These are phyloP conservation scores for Blepharisma stoltei DNA, from an alignment of 73 alveolate species.

Conservation along the genomic window DNA sequence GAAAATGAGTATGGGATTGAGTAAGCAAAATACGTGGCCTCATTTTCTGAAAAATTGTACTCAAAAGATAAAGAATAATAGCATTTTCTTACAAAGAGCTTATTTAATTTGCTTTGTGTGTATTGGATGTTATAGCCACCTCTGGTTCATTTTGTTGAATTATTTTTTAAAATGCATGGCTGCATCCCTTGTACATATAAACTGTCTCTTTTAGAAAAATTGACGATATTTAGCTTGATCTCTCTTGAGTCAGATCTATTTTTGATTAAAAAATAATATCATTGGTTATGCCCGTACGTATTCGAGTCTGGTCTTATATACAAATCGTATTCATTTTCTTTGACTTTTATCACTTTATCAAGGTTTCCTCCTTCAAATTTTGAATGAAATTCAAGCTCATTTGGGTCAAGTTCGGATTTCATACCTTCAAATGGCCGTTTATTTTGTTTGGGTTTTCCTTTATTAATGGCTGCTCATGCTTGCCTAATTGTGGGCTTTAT, in stretches of 20 bases:
- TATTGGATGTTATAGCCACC: conserved; percentile 67
- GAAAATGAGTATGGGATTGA: background rate
- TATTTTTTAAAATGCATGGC: conserved; percentile 40
- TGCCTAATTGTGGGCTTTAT: conserved; percentile 3
- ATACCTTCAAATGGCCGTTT: conserved; percentile 1
- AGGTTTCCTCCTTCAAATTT: conserved; percentile 97
- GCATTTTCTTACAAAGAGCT: conserved; percentile 67
- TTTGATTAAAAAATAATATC: conserved; percentile 90
- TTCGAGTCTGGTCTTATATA: conserved; percentile 89
- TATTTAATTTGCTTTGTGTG: conserved; percentile 73
- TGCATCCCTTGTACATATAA: conserved; percentile 69
- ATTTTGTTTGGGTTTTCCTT: background rate
- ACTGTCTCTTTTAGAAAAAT: conserved; percentile 83
- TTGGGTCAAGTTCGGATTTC: background rate
- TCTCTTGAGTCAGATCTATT: conserved; percentile 85
- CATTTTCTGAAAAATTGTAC: background rate
- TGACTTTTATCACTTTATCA: conserved; percentile 61
- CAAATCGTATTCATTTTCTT: conserved; percentile 87
- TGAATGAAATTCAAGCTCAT: conserved; percentile 74
- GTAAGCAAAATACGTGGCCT: background rate
- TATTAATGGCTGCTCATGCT: background rate
- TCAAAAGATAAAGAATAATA: background rate
- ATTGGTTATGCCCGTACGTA: conserved; percentile 93
- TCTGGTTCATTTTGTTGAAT: conserved; percentile 15
- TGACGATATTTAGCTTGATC: conserved; percentile 89